A percentile compares a stretch with the other conserved stretches of the same genome.
These are phyloP conservation scores for Ascomycota sp. DNA, from an alignment of 2,329 filamentous ascomycete species.

Conservation along the genomic window DNA sequence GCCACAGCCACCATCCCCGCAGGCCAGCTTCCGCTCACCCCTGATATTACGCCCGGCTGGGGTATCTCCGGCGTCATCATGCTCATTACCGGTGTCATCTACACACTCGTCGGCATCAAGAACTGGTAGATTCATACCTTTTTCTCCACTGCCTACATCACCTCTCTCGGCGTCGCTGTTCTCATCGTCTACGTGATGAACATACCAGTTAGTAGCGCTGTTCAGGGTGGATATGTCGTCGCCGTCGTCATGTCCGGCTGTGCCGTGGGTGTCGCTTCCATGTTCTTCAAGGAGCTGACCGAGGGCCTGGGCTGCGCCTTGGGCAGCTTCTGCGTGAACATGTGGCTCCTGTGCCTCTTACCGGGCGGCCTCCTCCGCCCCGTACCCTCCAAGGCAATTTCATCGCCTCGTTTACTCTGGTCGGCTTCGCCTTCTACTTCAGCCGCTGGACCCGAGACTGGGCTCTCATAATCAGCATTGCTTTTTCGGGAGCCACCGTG, in stretches of 20 bases:
- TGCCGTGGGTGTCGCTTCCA: constrained; percentile 50
- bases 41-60: constrained; percentile 60
- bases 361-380: constrained; percentile 52
- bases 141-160: constrained; percentile 56
- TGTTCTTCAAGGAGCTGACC: constrained; percentile 68
- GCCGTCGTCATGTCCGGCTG: constrained; percentile 54
- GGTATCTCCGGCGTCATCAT: constrained; percentile 62
- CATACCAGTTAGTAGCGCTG: constrained; percentile 48
- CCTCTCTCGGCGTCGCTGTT: constrained; percentile 54
- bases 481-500: constrained; percentile 65
- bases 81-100: constrained; percentile 47
- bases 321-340: constrained; percentile 66
- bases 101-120: constrained; percentile 65
- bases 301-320: constrained; percentile 68
- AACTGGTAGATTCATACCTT: constrained; percentile 63
- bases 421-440: constrained; percentile 55
- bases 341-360: constrained; percentile 74
- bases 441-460: constrained; percentile 60
- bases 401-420: constrained; percentile 51
- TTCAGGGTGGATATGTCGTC: constrained; percentile 76
- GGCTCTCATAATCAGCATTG: constrained; percentile 53
- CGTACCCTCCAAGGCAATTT: constrained; percentile 48
- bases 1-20: constrained; percentile 21
- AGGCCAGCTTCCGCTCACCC: constrained; percentile 47
- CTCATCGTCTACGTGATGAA: constrained; percentile 80